Percentiles rank a stretch among this genome's conserved stretches.
These are phyloP conservation scores for Phlyctochytrium planicorne DNA, from an alignment of 192 early-diverging fungal genomes.

Conservation along the genomic window DNA sequence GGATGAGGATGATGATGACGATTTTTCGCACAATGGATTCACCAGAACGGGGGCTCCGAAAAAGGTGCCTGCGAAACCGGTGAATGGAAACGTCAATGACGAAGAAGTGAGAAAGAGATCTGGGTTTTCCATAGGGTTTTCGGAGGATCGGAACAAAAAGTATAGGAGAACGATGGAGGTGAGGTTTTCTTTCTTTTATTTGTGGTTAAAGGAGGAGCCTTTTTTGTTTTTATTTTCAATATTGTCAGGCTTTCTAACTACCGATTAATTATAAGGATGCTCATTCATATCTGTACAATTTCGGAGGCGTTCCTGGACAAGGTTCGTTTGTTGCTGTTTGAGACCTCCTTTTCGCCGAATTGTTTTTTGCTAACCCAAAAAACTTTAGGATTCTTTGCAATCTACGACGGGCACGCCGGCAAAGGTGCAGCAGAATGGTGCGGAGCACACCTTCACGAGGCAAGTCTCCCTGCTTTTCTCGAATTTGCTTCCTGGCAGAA, in stretches of 20 bases:
- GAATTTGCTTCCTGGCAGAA: neutral
- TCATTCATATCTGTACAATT: constrained; percentile 82
- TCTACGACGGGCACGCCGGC: constrained; percentile 98
- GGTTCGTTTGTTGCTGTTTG: constrained; percentile 31
- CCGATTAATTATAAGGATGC: constrained; percentile 63
- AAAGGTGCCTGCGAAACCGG: neutral
- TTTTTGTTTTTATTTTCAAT: too few relatives aligned
- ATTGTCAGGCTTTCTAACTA: constrained; percentile 7
- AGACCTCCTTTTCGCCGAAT: neutral
- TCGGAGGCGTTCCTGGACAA: constrained; percentile 73
- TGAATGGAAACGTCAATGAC: neutral
- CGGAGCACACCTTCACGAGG: constrained; percentile 81
- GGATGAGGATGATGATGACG: neutral
- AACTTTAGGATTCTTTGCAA: constrained; percentile 75
- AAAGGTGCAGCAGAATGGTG: constrained; percentile 95
- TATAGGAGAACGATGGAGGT: constrained; percentile 95
- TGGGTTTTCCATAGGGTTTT: constrained; percentile 69
- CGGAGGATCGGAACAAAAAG: constrained; percentile 85
- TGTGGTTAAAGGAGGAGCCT: neutral
- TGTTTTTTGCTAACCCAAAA: neutral
- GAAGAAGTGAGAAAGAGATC: neutral
- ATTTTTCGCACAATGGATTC: neutral
- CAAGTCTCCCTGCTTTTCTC: constrained; percentile 29
- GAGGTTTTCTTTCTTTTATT: neutral
- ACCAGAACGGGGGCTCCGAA: neutral